Conservation (phyloP, 495 filamentous ascomycete genomes). For the Penicillium paxilli region DNA sequence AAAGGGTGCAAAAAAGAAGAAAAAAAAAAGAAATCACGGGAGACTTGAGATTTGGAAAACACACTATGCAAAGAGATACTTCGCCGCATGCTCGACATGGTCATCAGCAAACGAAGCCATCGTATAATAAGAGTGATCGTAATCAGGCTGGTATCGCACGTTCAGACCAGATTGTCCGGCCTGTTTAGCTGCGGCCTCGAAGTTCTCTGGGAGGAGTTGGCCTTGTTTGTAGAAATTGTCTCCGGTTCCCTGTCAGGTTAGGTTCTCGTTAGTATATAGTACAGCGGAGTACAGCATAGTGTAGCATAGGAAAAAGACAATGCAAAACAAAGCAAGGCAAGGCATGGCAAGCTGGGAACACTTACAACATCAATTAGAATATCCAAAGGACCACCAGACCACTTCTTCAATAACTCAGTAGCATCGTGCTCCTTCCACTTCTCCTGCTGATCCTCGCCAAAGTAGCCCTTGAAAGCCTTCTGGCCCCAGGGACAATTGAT, state of each 20-base stretch:
- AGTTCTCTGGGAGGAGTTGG: constrained; percentile 92
- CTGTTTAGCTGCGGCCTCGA: constrained; percentile 74
- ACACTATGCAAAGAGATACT: constrained; percentile 67
- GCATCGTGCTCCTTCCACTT: constrained; percentile 89
- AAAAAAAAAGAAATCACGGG: neutral
- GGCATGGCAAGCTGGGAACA: constrained; percentile 6
- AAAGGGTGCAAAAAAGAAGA: no score
- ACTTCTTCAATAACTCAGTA: constrained; percentile 81
- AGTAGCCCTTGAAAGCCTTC: constrained; percentile 91
- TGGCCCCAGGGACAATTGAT: constrained; percentile 85
- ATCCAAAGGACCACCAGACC: constrained; percentile 64
- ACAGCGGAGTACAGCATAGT: neutral
- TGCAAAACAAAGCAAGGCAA: neutral
- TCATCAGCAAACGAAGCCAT: constrained; percentile 87
- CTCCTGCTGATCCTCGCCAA: constrained; percentile 68
- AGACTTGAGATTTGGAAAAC: constrained; percentile 23
- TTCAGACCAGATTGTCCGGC: constrained; percentile 64
- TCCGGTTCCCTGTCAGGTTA: constrained; percentile 81
- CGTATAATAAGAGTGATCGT: constrained; percentile 96
- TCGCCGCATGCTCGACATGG: constrained; percentile 88
- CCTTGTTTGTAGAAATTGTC: constrained; percentile 95
- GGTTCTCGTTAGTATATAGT: neutral
- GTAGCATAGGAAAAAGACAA: no score
- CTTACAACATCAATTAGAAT: constrained; percentile 79
- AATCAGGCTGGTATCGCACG: constrained; percentile 84